Conservation (phyloP, 2,329 filamentous ascomycete genomes). For the Penicillium digitatum region DNA sequence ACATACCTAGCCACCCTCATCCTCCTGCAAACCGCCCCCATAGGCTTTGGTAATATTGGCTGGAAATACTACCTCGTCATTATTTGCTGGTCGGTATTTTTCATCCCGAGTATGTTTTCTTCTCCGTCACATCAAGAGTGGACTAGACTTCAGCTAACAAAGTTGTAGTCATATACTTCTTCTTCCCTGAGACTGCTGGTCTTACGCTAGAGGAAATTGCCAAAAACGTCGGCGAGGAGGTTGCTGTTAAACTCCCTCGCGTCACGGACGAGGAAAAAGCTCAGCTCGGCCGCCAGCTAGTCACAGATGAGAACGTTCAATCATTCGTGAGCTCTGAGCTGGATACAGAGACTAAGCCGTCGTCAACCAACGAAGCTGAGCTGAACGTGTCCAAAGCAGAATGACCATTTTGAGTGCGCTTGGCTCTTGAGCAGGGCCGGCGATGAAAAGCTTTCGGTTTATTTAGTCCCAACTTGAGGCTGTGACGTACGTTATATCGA, state of each 20-base stretch:
- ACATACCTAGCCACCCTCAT: constrained; percentile 43
- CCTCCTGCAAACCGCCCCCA: constrained; percentile 47
- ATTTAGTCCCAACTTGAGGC: not conserved
- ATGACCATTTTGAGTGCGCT: not conserved
- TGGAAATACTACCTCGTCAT: constrained; percentile 53
- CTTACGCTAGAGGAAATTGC: constrained; percentile 48
- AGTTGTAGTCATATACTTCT: constrained; percentile 42
- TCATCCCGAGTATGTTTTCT: constrained; percentile 35
- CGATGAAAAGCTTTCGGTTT: not conserved
- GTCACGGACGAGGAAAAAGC: constrained; percentile 41
- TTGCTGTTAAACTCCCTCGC: constrained; percentile 47
- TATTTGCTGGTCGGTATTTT: constrained; percentile 44
- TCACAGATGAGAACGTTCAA: not conserved
- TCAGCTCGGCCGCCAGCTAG: constrained; percentile 18
- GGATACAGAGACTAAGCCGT: not conserved
- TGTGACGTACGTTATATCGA: too few relatives aligned
- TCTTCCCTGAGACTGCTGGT: constrained; percentile 43
- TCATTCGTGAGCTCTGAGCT: not conserved
- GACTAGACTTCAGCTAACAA: constrained; percentile 3
- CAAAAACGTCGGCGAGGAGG: constrained; percentile 50
- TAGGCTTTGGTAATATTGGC: constrained; percentile 44
- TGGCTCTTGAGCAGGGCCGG: not conserved
- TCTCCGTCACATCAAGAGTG: not conserved
- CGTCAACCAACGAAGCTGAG: not conserved
- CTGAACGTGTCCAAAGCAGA: not conserved